A percentile compares a stretch with the other conserved stretches of the same genome.
Evolutionary conservation across 768 basidiomycete species (phyloP).

Genomic region (Lactarius psammicola): DNA sequence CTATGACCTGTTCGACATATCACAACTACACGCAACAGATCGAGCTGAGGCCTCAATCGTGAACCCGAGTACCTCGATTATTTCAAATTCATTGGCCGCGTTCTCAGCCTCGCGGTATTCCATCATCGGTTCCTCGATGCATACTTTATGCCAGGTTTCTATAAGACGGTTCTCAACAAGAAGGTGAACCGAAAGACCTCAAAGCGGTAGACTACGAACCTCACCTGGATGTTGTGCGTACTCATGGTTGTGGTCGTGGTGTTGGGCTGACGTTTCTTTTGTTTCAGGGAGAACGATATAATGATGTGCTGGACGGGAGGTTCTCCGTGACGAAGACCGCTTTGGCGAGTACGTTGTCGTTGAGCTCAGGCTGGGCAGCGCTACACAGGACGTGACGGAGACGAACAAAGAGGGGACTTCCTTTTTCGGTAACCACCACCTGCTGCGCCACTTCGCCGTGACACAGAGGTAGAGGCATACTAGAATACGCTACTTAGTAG

Average conservation of each 20-base stretch:
- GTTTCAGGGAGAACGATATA: constrained; percentile 67
- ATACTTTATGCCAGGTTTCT: constrained; percentile 77
- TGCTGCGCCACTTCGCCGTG: too few species aligned
- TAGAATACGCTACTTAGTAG: too few species aligned
- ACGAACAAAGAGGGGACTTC: constrained; percentile 63
- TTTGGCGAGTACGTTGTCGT: constrained; percentile 71
- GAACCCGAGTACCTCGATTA: constrained; percentile 78
- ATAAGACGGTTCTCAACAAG: constrained; percentile 73
- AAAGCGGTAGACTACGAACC: constrained; percentile 68
- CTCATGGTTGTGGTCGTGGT: not conserved
- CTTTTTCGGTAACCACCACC: too few species aligned
- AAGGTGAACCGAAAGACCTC: constrained; percentile 59
- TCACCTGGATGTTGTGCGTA: constrained; percentile 74
- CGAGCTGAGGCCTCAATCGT: constrained; percentile 72
- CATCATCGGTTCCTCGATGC: constrained; percentile 77
- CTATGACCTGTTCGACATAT: constrained; percentile 77
- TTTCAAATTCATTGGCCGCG: constrained; percentile 78
- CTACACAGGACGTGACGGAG: constrained; percentile 60
- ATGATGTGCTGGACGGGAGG: constrained; percentile 70
- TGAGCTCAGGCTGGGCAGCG: constrained; percentile 64
- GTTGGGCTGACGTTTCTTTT: constrained; percentile 11
- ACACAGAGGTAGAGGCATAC: too few species aligned
- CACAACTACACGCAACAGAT: constrained; percentile 83
- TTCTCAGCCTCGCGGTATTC: constrained; percentile 72
- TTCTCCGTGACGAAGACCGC: constrained; percentile 71